Evolutionary conservation across 2,329 filamentous ascomycete genomes (phyloP).

Genomic region (Colletotrichum costaricense): DNA sequence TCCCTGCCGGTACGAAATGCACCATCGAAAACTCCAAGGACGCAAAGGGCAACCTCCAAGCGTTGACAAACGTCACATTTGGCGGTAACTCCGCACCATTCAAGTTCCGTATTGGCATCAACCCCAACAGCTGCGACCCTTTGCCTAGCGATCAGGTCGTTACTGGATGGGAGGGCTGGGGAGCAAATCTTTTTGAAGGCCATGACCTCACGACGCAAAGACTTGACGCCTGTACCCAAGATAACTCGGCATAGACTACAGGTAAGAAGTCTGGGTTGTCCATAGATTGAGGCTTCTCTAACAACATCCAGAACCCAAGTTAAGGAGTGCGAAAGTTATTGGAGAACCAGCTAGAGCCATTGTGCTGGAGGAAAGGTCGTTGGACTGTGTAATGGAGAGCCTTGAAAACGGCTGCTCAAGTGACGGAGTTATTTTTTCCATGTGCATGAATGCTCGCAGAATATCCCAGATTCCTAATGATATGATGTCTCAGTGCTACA

Average conservation of each 20-base stretch:
- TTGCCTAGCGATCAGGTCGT: slow-evolving; percentile 3
- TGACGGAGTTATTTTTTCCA: not conserved
- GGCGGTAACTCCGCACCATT: not conserved
- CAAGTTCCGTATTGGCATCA: slow-evolving; percentile 20
- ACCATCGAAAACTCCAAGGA: slow-evolving; percentile 8
- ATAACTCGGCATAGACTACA: not conserved
- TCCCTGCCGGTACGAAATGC: not conserved
- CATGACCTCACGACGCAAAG: not conserved
- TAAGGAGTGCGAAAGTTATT: not conserved
- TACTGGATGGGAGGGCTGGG: slow-evolving; percentile 26
- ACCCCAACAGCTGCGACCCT: not conserved
- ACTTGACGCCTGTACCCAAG: not conserved
- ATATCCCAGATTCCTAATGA: not conserved
- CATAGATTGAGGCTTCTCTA: not conserved
- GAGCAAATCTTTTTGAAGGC: not conserved
- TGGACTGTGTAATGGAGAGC: not conserved
- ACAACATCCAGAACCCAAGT: not conserved
- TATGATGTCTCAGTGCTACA: not conserved
- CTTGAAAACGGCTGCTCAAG: not conserved
- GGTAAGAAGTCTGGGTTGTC: not conserved
- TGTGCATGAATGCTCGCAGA: not conserved
- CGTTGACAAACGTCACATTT: slow-evolving; percentile 19
- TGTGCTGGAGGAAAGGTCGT: not conserved
- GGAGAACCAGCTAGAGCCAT: not conserved
- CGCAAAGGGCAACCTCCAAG: slow-evolving; percentile 8